A percentile compares a stretch with the other conserved stretches of the same genome.
These are phyloP conservation scores for Erysimum cheiranthoides DNA, from an alignment of 345 rosid genomes.

Conservation along the genomic window DNA sequence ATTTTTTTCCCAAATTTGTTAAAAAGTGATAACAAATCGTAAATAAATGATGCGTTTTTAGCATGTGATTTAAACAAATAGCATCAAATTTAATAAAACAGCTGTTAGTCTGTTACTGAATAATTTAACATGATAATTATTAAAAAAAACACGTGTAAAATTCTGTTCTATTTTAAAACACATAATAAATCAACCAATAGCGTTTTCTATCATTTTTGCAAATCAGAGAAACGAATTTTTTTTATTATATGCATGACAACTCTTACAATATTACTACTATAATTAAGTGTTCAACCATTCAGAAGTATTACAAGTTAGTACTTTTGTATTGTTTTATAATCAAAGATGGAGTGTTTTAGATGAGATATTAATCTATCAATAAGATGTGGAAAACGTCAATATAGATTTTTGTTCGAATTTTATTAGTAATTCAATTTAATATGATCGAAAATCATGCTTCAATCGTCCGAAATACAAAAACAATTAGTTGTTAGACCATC, in stretches of 20 bases:
- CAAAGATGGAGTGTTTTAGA: not conserved
- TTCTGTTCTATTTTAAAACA: too few species aligned
- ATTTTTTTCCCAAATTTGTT: not conserved
- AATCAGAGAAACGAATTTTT: too few species aligned
- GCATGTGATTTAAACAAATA: too few species aligned
- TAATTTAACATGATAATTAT: too few species aligned
- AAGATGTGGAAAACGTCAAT: not conserved
- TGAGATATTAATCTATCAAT: not conserved
- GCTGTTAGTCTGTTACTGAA: too few species aligned
- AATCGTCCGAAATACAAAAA: not conserved
- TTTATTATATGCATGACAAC: too few species aligned
- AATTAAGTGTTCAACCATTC: not conserved
- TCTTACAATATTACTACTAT: too few species aligned
- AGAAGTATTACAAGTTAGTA: not conserved
- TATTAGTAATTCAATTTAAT: not conserved
- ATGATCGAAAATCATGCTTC: not conserved
- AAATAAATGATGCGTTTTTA: not conserved
- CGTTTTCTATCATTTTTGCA: too few species aligned
- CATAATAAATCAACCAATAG: too few species aligned
- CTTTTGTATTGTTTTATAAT: not conserved
- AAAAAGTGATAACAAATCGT: constrained; percentile 1
- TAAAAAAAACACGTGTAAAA: too few species aligned
- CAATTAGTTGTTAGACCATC: not conserved
- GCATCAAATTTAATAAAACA: too few species aligned
- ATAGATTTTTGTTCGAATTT: not conserved